These are phyloP conservation scores for Coniochaeta pulveracea DNA, from an alignment of 2,329 filamentous ascomycete species.

Conservation along the genomic window DNA sequence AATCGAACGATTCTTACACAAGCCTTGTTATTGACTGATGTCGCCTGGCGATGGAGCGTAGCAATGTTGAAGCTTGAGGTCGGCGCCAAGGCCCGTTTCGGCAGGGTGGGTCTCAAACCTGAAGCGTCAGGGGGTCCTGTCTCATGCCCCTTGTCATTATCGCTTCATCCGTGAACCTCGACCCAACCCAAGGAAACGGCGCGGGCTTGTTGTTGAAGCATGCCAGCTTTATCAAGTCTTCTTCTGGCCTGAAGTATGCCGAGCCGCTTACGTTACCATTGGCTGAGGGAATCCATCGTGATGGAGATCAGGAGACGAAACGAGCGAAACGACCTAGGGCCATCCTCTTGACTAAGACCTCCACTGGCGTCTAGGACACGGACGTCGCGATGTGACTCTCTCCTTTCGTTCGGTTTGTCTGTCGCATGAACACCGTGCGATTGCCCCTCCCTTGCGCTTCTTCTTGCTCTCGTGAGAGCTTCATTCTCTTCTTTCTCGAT, in stretches of 20 bases:
- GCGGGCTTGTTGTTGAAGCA: too few species aligned
- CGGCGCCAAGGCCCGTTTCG: slow-evolving; percentile 10
- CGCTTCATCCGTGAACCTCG: slow-evolving; percentile 9
- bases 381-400: background rate
- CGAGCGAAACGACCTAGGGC: slow-evolving; percentile 1
- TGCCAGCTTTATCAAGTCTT: too few species aligned
- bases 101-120: slow-evolving; percentile 16
- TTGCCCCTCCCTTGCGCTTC: slow-evolving; percentile 6
- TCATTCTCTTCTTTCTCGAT: slow-evolving; percentile 3
- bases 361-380: slow-evolving; percentile 2
- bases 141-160: slow-evolving; percentile 15
- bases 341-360: too few species aligned
- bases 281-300: background rate
- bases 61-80: background rate
- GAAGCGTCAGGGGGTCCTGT: slow-evolving; percentile 18
- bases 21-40: too few species aligned
- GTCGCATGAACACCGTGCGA: background rate
- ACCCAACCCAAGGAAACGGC: too few species aligned
- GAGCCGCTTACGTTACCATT: too few species aligned
- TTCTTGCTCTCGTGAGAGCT: slow-evolving; percentile 6
- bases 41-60: background rate
- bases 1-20: too few species aligned
- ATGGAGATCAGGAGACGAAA: slow-evolving; percentile 3
- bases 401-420: background rate
- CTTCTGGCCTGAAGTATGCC: too few species aligned